A percentile compares a stretch with the other conserved stretches of the same genome.
These are phyloP conservation scores for Yamadazyma sp. DNA, from an alignment of 805 yeast genomes.

Conservation along the genomic window DNA sequence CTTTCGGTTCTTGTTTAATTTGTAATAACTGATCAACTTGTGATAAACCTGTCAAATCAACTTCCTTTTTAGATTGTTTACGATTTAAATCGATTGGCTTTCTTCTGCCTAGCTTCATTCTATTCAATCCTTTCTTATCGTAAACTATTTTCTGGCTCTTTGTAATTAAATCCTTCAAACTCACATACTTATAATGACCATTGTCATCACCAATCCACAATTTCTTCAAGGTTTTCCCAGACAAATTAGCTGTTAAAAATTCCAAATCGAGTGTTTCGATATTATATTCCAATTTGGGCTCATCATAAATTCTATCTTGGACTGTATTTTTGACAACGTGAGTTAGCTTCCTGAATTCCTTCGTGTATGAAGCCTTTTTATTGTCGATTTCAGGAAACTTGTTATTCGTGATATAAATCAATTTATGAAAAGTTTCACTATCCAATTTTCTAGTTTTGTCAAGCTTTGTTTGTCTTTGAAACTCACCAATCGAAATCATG, in stretches of 20 bases:
- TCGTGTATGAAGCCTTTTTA: constrained; percentile 22
- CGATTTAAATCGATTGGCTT: constrained; percentile 6
- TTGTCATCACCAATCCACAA: constrained; percentile 27
- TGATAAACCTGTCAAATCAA: constrained; percentile 8
- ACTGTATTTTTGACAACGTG: constrained; percentile 72
- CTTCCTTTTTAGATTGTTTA: constrained; percentile 1
- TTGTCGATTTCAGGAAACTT: constrained; percentile 13
- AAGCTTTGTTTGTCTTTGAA: constrained; percentile 68
- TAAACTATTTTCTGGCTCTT: constrained; percentile 13
- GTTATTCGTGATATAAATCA: constrained; percentile 35
- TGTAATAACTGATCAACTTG: constrained; percentile 8
- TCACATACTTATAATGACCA: constrained; percentile 25
- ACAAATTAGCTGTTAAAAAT: constrained; percentile 25
- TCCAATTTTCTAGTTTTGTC: constrained; percentile 54
- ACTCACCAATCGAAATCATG: constrained; percentile 63
- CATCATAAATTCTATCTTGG: constrained; percentile 48
- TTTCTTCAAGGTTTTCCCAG: constrained; percentile 31
- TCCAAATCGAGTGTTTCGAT: constrained; percentile 42
- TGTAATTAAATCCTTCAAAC: constrained; percentile 29
- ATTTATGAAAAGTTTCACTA: constrained; percentile 44
- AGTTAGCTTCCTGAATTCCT: constrained; percentile 49
- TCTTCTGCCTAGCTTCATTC: constrained; percentile 29
- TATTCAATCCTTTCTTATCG: constrained; percentile 32
- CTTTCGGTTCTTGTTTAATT: constrained; percentile 4
- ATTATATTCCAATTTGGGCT: constrained; percentile 21